These are phyloP conservation scores for Saxispiralis lemnorum DNA, from an alignment of 495 filamentous ascomycete species.

Conservation along the genomic window DNA sequence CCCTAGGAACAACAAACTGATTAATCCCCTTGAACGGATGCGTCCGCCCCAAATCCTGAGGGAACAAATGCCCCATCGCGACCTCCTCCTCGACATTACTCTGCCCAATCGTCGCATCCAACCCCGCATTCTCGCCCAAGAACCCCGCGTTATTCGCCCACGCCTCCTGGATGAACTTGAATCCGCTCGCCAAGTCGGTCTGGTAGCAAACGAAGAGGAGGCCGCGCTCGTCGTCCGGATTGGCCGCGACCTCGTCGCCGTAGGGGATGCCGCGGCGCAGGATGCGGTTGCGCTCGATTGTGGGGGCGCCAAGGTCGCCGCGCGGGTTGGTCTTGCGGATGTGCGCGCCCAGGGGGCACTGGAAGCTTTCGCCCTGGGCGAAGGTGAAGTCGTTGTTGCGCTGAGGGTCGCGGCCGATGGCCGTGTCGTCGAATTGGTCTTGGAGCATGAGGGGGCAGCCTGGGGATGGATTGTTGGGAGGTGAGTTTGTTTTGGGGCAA, in stretches of 20 bases:
- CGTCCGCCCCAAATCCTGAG: background rate
- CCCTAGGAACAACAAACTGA: slow-evolving; percentile 12
- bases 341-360: slow-evolving; percentile 29
- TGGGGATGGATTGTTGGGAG: slow-evolving; percentile 5
- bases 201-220: slow-evolving; percentile 29
- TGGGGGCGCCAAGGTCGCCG: slow-evolving; percentile 16
- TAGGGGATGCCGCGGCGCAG: slow-evolving; percentile 29
- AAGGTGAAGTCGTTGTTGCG: slow-evolving; percentile 21
- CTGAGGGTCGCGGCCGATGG: slow-evolving; percentile 16
- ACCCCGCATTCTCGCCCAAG: slow-evolving; percentile 14
- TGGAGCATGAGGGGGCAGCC: too few species aligned
- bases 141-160: slow-evolving; percentile 18
- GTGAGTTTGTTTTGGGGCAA: too few species aligned
- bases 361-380: slow-evolving; percentile 13
- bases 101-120: slow-evolving; percentile 27
- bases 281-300: slow-evolving; percentile 17
- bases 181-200: slow-evolving; percentile 24
- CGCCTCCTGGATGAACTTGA: slow-evolving; percentile 25
- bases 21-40: slow-evolving; percentile 3
- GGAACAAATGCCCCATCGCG: background rate
- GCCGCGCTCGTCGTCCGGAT: slow-evolving; percentile 21
- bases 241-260: slow-evolving; percentile 21
- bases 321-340: slow-evolving; percentile 29
- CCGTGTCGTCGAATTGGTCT: slow-evolving; percentile 17
- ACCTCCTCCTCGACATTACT: slow-evolving; percentile 1